Conservation (phyloP, 306 rosid genomes). For the Vachellia pachyceras region DNA sequence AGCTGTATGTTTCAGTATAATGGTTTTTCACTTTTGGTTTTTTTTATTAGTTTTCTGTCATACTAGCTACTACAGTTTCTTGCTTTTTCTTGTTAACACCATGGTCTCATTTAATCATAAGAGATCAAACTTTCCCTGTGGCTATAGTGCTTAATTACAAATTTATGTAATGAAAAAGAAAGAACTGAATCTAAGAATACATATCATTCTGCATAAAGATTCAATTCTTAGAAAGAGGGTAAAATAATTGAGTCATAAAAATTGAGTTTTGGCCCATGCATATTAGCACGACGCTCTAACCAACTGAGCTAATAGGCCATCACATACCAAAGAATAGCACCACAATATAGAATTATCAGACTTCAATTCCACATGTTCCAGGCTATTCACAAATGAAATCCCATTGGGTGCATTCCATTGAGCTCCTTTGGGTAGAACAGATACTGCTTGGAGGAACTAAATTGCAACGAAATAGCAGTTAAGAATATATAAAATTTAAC, state of each 20-base stretch:
- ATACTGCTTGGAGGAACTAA: background rate
- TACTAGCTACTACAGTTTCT: background rate
- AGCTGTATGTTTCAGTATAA: background rate
- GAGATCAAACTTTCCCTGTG: background rate
- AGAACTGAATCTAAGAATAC: background rate
- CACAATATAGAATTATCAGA: no score
- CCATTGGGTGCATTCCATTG: background rate
- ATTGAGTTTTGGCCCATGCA: background rate
- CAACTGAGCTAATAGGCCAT: background rate
- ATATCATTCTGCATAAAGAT: background rate
- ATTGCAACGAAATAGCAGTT: background rate
- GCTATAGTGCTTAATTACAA: background rate
- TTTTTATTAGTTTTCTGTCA: background rate
- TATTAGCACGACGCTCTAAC: background rate
- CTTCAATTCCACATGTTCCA: no score
- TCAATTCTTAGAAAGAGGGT: background rate
- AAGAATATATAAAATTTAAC: background rate
- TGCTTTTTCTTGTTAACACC: background rate
- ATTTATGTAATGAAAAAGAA: background rate
- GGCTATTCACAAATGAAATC: background rate
- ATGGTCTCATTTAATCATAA: background rate
- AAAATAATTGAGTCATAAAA: no score
- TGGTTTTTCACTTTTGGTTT: background rate
- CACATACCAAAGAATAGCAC: rapidly evolving
- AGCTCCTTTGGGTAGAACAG: background rate